A percentile compares a stretch with the other conserved stretches of the same genome.
phyloP scores from a whole-genome alignment of 257 asterid species.

The Paulownia fortunei region DNA sequence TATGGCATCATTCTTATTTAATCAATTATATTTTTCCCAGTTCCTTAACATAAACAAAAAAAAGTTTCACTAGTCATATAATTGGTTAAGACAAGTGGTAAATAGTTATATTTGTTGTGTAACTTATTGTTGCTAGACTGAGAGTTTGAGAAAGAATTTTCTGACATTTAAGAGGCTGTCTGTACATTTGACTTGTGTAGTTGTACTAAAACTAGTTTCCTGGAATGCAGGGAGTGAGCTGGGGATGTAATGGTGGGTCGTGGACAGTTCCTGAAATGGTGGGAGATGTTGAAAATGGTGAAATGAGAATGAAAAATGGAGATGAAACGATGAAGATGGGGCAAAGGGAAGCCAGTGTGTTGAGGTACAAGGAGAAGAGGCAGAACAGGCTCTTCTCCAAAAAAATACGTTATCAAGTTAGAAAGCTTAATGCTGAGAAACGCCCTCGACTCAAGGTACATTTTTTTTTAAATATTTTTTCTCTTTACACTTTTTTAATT shows the following conservation, averaged over 20 bases:
- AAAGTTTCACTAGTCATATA: too few species aligned
- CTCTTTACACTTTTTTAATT: too few species aligned
- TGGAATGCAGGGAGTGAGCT: slow-evolving; percentile 49
- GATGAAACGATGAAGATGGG: slow-evolving; percentile 42
- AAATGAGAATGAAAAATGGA: slow-evolving; percentile 26
- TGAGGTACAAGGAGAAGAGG: slow-evolving; percentile 90
- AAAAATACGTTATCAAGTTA: slow-evolving; percentile 76
- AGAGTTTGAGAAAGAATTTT: neutral
- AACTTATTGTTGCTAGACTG: too few species aligned
- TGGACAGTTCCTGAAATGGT: slow-evolving; percentile 76
- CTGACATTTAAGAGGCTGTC: neutral
- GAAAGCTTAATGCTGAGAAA: slow-evolving; percentile 88
- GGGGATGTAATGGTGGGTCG: slow-evolving; percentile 46
- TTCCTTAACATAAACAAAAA: too few species aligned
- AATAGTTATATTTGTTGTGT: neutral
- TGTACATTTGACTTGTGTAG: neutral
- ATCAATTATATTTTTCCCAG: too few species aligned
- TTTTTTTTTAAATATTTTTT: too few species aligned
- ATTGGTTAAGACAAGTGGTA: too few species aligned
- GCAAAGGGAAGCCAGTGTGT: slow-evolving; percentile 77
- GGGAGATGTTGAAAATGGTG: slow-evolving; percentile 22
- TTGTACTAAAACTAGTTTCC: neutral
- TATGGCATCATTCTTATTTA: too few species aligned
- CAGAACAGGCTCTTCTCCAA: slow-evolving; percentile 78
- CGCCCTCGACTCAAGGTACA: slow-evolving; percentile 93